Evolutionary conservation across 1,284 basidiomycete genomes (phyloP), one percentile per base, ranked within the genome.

Genomic region (Butyriboletus appendiculatus): DNA sequence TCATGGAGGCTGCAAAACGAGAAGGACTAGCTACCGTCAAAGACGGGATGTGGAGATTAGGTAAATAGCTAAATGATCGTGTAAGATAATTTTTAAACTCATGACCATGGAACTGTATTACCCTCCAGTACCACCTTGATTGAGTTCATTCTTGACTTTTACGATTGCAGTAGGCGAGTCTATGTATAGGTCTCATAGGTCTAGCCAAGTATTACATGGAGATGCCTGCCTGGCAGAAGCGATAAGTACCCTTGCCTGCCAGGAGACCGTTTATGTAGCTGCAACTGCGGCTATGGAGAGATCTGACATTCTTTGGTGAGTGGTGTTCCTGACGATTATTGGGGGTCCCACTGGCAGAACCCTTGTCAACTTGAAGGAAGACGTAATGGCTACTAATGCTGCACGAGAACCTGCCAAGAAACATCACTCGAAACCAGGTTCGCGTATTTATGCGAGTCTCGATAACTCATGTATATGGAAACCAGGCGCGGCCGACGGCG

Each of bases 1-100:
- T 95, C 62, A 81, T 96, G 81, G 88, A 92, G 59, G 84, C 87
- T 20, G 88, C 91, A 30, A 77, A 84, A 59, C 74, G 84, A 53
- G 90, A 94, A 65, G 90, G 88, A 0, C 71, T 90, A 18, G 85
- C 94, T n/a, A 77, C 78, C 5, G 79, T 79, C 24, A 81, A 79
- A 50, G 88, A 90, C 61, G 90, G 90, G 0, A 73, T 83, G 65
- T 96, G 92, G 92, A 84, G 76, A 63, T 70, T 93, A 48, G 75
- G 77, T 5, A 64, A 67, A 50, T 66, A 55, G 34, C 35, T 4
- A 41, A 37, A 40, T 20, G 18, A 37, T 16, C 5, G 12, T 35
- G 18, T 43, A 48, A 50, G n/a, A 50, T 38, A 22, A 26, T 9
- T 10, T 52, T 40, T 20, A 32, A 53, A 37, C n/a, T 33, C 28